phyloP scores from a whole-genome alignment of 2,329 filamentous ascomycete species.

The Fusarium palustre region DNA sequence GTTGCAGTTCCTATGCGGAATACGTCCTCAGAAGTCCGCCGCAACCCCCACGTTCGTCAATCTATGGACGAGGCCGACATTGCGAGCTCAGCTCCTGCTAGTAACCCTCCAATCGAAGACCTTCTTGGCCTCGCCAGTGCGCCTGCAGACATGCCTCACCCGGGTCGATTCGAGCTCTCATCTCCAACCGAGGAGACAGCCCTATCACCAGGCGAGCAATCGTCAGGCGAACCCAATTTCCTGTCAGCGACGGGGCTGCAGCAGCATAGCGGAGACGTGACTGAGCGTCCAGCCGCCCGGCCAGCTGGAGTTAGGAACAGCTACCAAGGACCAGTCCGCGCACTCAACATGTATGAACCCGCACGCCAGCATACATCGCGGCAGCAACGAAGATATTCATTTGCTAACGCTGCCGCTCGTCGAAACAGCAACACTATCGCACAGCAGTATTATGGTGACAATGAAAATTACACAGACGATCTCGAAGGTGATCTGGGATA shows the following conservation, averaged over 20 bases:
- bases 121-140: constrained; percentile 75
- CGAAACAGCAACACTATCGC: constrained; percentile 64
- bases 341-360: constrained; percentile 59
- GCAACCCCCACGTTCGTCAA: constrained; percentile 64
- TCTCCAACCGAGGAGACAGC: constrained; percentile 57
- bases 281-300: constrained; percentile 40
- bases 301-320: constrained; percentile 48
- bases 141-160: constrained; percentile 75
- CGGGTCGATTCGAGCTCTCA: constrained; percentile 78
- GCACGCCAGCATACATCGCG: constrained; percentile 54
- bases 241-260: constrained; percentile 30
- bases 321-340: constrained; percentile 57
- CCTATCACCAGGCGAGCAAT: constrained; percentile 54
- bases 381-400: constrained; percentile 66
- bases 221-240: constrained; percentile 39
- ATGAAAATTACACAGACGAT: constrained; percentile 77
- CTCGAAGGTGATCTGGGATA: constrained; percentile 94
- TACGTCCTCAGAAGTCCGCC: constrained; percentile 85
- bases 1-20: constrained; percentile 90
- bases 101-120: constrained; percentile 64
- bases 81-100: constrained; percentile 53
- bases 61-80: constrained; percentile 91
- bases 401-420: constrained; percentile 61
- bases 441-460: constrained; percentile 64
- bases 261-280: constrained; percentile 31